Evolutionary conservation across 1,139 yeast genomes (phyloP).

Genomic region (Kodamaea ohmeri): DNA sequence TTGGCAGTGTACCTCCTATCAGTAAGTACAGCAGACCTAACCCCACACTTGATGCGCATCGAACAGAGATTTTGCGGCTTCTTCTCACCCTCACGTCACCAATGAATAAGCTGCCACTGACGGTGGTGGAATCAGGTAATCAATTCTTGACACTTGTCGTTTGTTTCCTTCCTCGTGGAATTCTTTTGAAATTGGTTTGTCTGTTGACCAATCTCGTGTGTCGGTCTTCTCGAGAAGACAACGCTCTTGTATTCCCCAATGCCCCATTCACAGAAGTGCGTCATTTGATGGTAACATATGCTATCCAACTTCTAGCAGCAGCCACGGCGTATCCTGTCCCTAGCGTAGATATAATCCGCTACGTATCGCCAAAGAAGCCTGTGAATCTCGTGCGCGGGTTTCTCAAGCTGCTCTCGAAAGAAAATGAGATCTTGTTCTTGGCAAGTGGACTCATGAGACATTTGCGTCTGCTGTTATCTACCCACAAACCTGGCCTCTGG

Average conservation of each 20-base stretch:
- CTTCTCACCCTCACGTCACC: constrained; percentile 4
- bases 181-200: constrained; percentile 55
- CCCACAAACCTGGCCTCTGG: constrained; percentile 45
- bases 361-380: constrained; percentile 18
- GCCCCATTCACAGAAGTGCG: constrained; percentile 45
- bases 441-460: constrained; percentile 48
- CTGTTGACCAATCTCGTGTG: constrained; percentile 65
- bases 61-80: constrained; percentile 2
- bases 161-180: constrained; percentile 47
- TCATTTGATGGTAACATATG: constrained; percentile 50
- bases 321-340: constrained; percentile 70
- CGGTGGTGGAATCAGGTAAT: constrained; percentile 2
- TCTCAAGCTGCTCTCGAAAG: constrained; percentile 52
- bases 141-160: constrained; percentile 58
- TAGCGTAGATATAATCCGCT: neutral
- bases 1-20: neutral
- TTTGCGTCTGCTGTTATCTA: constrained; percentile 37
- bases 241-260: constrained; percentile 23
- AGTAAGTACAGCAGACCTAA: constrained; percentile 2
- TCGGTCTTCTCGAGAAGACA: constrained; percentile 32
- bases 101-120: constrained; percentile 4
- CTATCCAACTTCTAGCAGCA: constrained; percentile 60
- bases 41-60: constrained; percentile 3
- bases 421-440: constrained; percentile 50
- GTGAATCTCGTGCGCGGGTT: constrained; percentile 50